Base-by-base conservation (phyloP, 1,284 basidiomycete genomes). In the Mrakiaceae sp. region DNA sequence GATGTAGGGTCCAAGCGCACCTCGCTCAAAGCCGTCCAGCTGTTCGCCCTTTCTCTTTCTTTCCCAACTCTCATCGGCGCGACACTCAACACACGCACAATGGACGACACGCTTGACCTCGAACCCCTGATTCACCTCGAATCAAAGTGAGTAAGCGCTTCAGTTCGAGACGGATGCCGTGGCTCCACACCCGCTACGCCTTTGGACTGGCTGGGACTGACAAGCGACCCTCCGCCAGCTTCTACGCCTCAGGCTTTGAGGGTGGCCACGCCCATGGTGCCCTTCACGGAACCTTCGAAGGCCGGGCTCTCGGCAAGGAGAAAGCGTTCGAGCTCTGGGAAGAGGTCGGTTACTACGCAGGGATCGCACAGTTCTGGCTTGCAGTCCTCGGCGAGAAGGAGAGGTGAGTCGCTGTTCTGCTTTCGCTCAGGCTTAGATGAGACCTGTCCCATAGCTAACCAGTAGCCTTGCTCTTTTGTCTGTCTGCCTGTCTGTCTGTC, bases 271-370 rank as follows among this genome's bases (percentile, higher is more conserved):
- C 81, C 0, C 93, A 97, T 73, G 95, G 95, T 4, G 81, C 84
- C 54, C 84, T 93, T 11, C 92, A 96, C 71, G 95, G 94, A 0
- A 78, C 88, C 27, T 92, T 93, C 68, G 92, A 98, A 75, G 95
- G 95, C 4, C 81, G 92, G n/a, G 86, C 87, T 3, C 80, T 97
- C 4, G 95, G 94, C 0, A 82, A 85, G 67, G 87, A 91, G 71
- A 94, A 97, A 73, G 91, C 90, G 0, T 97, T 87, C 74, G 91
- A 95, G 76, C 84, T 97, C 74, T 97, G 94, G 92, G 92, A 96
- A 75, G 95, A 98, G 74, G 81, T 98, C 5, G 93, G 89, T 2
- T 97, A 87, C 73, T 95, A 95, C 73, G 83, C 90, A 71, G 94
- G 92, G 3, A 87, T 87, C 72, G 89, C 90, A 3, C 69, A 72